A percentile compares a stretch with the other conserved stretches of the same genome.
Conservation (phyloP, 331 rosid species). For the Pyrus hybrid region DNA sequence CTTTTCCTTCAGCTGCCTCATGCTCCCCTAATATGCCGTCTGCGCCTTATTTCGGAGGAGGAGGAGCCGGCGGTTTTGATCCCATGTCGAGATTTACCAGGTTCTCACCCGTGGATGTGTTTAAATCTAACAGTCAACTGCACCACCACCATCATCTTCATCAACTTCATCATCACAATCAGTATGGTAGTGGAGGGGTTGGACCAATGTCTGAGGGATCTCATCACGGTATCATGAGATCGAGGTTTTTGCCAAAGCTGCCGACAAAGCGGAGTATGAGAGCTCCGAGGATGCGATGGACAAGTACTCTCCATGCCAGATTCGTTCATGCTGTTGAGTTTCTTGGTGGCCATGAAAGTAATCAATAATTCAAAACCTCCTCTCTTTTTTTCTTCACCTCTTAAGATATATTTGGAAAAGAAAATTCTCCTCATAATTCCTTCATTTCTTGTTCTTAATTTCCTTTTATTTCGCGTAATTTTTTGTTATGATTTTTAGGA, state of each 20-base stretch:
- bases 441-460: neutral
- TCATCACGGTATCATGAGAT: conserved; percentile 52
- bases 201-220: conserved; percentile 25
- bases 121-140: conserved; percentile 42
- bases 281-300: conserved; percentile 96
- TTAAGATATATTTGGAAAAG: neutral
- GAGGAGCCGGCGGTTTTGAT: conserved; percentile 20
- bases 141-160: conserved; percentile 41
- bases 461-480: neutral
- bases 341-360: conserved; percentile 96
- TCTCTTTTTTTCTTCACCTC: neutral
- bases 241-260: conserved; percentile 67
- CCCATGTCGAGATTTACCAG: conserved; percentile 55
- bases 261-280: conserved; percentile 83
- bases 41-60: conserved; percentile 25
- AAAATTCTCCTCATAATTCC: neutral
- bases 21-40: conserved; percentile 6
- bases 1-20: conserved; percentile 11
- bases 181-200: conserved; percentile 38
- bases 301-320: conserved; percentile 77
- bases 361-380: too few relatives aligned
- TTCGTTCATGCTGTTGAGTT: conserved; percentile 92
- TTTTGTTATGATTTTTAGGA: conserved; percentile 43
- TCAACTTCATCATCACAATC: conserved; percentile 19
- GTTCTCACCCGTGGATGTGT: conserved; percentile 20